A percentile compares a stretch with the other conserved stretches of the same genome.
These are phyloP conservation scores for Fusarium odoratissimum DNA, from an alignment of 2,329 filamentous ascomycete genomes.

Conservation along the genomic window DNA sequence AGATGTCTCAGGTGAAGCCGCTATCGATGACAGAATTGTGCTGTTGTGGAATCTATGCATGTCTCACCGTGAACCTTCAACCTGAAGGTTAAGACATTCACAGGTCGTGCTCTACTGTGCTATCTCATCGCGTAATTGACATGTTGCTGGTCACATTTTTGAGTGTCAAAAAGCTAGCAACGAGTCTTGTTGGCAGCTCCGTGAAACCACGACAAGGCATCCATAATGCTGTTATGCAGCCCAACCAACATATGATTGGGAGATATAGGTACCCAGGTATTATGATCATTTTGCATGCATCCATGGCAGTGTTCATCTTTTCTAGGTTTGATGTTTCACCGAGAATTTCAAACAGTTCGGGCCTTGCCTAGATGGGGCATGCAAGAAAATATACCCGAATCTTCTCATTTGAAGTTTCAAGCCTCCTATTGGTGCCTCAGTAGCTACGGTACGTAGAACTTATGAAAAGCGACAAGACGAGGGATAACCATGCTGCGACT, in stretches of 20 bases:
- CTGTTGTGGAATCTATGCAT: constrained; percentile 2
- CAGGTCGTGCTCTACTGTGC: neutral
- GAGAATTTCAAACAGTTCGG: neutral
- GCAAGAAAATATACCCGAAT: neutral
- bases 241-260: neutral
- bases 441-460: neutral
- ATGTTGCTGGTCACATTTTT: neutral
- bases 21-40: neutral
- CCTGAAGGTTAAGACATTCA: constrained; percentile 1
- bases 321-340: neutral
- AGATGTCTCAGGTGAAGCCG: neutral
- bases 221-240: neutral
- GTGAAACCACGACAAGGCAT: neutral
- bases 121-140: neutral
- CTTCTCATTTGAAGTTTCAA: neutral
- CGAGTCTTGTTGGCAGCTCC: too few species aligned
- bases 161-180: neutral
- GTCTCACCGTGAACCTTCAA: constrained; percentile 8
- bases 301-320: neutral
- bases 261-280: neutral
- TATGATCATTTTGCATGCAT: neutral
- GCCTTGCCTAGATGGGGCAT: neutral
- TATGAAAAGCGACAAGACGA: neutral
- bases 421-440: neutral
- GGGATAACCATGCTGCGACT: neutral